Conservation (phyloP, 2,329 filamentous ascomycete genomes). For the Penicillium sp. region DNA sequence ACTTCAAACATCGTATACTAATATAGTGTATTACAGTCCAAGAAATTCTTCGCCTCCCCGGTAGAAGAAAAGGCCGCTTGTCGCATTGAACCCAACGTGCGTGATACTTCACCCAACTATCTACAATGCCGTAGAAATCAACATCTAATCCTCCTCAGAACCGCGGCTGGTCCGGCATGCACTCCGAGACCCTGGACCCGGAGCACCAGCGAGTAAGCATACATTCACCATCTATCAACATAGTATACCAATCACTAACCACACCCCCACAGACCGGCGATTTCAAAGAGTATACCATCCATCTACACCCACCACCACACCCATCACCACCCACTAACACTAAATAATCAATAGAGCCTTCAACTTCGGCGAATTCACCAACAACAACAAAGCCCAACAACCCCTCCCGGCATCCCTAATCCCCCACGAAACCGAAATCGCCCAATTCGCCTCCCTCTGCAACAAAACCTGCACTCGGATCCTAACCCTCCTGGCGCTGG, state of each 20-base stretch:
- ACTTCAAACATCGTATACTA: no score
- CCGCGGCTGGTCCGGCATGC: constrained; percentile 79
- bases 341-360: constrained; percentile 64
- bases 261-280: constrained; percentile 70
- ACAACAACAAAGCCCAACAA: constrained; percentile 61
- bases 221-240: constrained; percentile 15
- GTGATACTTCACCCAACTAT: constrained; percentile 10
- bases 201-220: constrained; percentile 66
- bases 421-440: constrained; percentile 54
- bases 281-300: constrained; percentile 69
- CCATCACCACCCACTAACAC: constrained; percentile 5
- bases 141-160: no score
- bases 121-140: no score
- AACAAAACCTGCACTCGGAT: constrained; percentile 63
- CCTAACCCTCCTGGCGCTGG: constrained; percentile 69
- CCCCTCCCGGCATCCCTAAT: constrained; percentile 60
- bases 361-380: constrained; percentile 80
- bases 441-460: constrained; percentile 61
- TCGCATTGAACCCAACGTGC: constrained; percentile 57
- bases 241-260: no score
- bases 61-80: constrained; percentile 63
- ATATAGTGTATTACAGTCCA: constrained; percentile 54
- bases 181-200: constrained; percentile 78
- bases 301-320: no score
- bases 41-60: constrained; percentile 63